Evolutionary conservation across 164 flowering plant species (phyloP).

Genomic region (Cinnamomum micranthum): DNA sequence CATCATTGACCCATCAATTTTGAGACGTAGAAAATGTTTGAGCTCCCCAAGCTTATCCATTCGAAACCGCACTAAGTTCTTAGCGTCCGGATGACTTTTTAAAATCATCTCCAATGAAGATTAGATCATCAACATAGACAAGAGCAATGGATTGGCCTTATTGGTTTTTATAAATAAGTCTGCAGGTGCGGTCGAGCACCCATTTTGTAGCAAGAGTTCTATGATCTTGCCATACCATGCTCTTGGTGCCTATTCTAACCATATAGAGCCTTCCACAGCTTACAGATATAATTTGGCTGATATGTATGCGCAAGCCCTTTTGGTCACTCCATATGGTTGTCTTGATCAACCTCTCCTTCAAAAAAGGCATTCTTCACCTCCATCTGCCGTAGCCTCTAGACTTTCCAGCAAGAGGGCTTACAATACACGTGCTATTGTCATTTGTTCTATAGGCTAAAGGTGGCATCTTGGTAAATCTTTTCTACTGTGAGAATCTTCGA

Average conservation of each 20-base stretch:
- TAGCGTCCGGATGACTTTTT: too few relatives aligned
- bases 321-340: background rate
- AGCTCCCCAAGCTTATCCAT: too few relatives aligned
- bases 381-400: background rate
- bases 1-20: too few relatives aligned
- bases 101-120: background rate
- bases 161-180: background rate
- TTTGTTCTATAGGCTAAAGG: background rate
- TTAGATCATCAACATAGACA: slow-evolving; percentile 3
- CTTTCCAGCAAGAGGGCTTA: background rate
- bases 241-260: background rate
- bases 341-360: slow-evolving; percentile 1
- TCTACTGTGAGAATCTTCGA: background rate
- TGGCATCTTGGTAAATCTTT: background rate
- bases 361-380: background rate
- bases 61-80: too few relatives aligned
- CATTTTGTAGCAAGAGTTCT: background rate
- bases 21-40: too few relatives aligned
- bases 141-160: background rate
- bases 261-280: slow-evolving; percentile 1
- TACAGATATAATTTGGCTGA: background rate
- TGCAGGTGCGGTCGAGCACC: background rate
- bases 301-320: background rate
- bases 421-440: background rate
- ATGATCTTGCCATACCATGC: background rate